A percentile compares a stretch with the other conserved stretches of the same genome.
Evolutionary conservation across 192 early-diverging fungal species (phyloP).

Genomic region (Coemansia sp.): DNA sequence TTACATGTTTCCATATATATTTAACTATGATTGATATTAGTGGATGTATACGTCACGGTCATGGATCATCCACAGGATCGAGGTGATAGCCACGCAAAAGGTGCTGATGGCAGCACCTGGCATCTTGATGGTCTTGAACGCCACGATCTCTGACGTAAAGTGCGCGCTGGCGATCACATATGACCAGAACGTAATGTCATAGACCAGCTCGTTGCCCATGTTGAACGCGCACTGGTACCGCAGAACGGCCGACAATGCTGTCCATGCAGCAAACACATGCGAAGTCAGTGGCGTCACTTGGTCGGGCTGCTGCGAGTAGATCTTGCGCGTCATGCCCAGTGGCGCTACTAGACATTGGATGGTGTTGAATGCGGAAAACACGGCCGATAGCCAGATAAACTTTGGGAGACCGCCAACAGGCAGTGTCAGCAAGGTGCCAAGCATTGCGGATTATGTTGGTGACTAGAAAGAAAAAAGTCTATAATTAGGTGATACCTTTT

Average conservation of each 20-base stretch:
- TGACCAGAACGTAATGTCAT: slow-evolving; percentile 59
- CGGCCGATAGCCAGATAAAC: slow-evolving; percentile 73
- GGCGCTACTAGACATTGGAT: slow-evolving; percentile 78
- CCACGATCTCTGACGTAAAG: slow-evolving; percentile 65
- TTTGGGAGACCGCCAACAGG: slow-evolving; percentile 60
- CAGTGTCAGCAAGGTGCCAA: slow-evolving; percentile 34
- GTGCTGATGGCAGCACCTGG: slow-evolving; percentile 66
- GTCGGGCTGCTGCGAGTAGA: slow-evolving; percentile 62
- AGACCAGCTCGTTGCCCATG: slow-evolving; percentile 60
- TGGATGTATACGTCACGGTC: slow-evolving; percentile 43
- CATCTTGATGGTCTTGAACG: slow-evolving; percentile 63
- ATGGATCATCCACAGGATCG: slow-evolving; percentile 49
- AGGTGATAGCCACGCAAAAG: slow-evolving; percentile 63
- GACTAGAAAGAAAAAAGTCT: not conserved
- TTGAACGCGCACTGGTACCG: slow-evolving; percentile 86
- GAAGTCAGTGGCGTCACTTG: slow-evolving; percentile 79
- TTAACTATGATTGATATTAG: slow-evolving; percentile 3
- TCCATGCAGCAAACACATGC: slow-evolving; percentile 89
- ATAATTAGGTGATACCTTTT: not conserved
- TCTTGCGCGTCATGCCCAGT: slow-evolving; percentile 68
- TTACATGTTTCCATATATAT: not conserved
- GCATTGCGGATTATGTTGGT: slow-evolving; percentile 11
- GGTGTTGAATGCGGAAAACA: slow-evolving; percentile 79
- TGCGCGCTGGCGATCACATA: slow-evolving; percentile 71
- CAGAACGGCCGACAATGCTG: slow-evolving; percentile 74